These are phyloP conservation scores for Aureobasidium namibiae DNA, from an alignment of 2,329 filamentous ascomycete genomes.

Conservation along the genomic window DNA sequence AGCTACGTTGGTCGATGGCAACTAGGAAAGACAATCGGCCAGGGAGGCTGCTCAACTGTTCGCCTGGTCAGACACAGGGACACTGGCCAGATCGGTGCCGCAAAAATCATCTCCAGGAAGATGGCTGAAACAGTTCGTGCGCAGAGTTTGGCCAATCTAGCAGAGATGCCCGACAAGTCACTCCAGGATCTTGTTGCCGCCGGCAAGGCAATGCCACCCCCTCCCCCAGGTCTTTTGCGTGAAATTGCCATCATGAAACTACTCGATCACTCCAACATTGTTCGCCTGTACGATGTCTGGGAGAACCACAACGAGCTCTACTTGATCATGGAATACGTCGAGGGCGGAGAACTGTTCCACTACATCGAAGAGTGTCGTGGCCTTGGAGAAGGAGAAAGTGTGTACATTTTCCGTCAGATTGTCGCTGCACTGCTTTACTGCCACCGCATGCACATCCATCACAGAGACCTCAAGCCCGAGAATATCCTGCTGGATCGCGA, in stretches of 20 bases:
- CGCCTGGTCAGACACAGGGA: constrained; percentile 69
- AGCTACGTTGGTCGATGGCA: constrained; percentile 91
- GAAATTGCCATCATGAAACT: constrained; percentile 97
- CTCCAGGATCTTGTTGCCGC: constrained; percentile 42
- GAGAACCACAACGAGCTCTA: constrained; percentile 96
- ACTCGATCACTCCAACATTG: constrained; percentile 89
- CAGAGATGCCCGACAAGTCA: constrained; percentile 41
- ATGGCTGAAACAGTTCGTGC: constrained; percentile 74
- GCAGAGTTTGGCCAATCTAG: constrained; percentile 75
- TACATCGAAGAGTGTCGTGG: constrained; percentile 69
- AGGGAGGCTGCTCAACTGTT: constrained; percentile 82
- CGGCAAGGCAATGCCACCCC: constrained; percentile 52
- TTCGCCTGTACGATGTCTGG: constrained; percentile 94
- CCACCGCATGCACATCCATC: constrained; percentile 89
- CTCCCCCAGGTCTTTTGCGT: constrained; percentile 77
- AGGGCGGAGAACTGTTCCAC: constrained; percentile 76
- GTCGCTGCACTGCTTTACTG: constrained; percentile 88
- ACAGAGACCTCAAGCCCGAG: constrained; percentile 92
- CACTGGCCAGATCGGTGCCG: constrained; percentile 74
- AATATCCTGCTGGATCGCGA: constrained; percentile 80
- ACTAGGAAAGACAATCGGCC: constrained; percentile 78
- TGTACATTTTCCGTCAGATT: constrained; percentile 86
- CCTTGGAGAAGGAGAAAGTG: constrained; percentile 70
- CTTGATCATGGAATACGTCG: constrained; percentile 85
- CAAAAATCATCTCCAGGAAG: constrained; percentile 86